Base-by-base conservation (phyloP, 164 flowering plant genomes). In the Stephania yunnanensis region DNA sequence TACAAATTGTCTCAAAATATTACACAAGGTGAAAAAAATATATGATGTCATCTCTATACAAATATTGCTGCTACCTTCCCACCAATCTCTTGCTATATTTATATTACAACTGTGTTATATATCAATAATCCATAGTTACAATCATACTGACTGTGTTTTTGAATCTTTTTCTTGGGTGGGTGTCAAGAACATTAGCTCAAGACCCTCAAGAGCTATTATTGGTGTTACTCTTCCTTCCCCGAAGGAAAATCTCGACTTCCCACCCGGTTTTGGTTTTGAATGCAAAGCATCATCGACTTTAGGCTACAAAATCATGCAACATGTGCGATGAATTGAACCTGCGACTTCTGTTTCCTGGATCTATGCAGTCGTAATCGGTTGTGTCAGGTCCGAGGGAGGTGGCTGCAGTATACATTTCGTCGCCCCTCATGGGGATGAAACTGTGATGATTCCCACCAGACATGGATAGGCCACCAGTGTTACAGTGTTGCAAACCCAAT, bases 221-320 rank as follows among this genome's bases (percentile, higher is more conserved):
- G 7, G 73, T 74, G 46, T 17, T 70, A 64, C 63, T 17, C 30
- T 42, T 74, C 69, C 72, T 80, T 69, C 66, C 77, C 71, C 53
- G n/a, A 19, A 65, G 78, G 58, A 53, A 74, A 75, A 65, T n/a
- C 74, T 72, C 46, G 9, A 64, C 53, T 55, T 72, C 20, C 69
- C 55, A 72, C 63, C 74, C 30, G 29, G 45, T 44, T 58, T n/a
- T 72, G 76, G 45, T 44, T 58, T n/a, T 72, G 76, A 17, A 61
- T 25, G 72, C 73, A 73, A 36, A 78, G 44, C 46, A 61, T 53
- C 64, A 17, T 31, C 46, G 42, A 36, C 42, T 36, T 89, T 81
- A 90, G 46, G 90, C 91, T 72, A 89, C 95, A 83, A 89, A 92
- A 86, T 93, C 97, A 86, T 87, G 94, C 55, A 87, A 81, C 75